phyloP scores from a whole-genome alignment of 1,284 basidiomycete genomes.

The Fomes fomentarius region DNA sequence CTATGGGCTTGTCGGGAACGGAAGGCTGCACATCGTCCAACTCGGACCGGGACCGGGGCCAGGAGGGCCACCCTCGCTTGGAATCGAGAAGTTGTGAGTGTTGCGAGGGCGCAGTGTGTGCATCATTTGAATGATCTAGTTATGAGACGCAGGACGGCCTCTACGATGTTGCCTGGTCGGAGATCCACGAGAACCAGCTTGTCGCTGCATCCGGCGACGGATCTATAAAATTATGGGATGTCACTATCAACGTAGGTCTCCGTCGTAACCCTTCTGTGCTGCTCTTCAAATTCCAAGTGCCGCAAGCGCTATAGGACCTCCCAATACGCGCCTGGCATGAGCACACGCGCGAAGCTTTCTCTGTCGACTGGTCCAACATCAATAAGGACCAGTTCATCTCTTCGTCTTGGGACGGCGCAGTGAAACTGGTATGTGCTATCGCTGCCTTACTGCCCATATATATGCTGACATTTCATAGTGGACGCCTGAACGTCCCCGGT shows the following conservation, averaged over 20 bases:
- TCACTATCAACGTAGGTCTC: slow-evolving; percentile 76
- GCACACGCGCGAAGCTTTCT: slow-evolving; percentile 91
- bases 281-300: slow-evolving; percentile 27
- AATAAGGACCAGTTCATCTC: slow-evolving; percentile 91
- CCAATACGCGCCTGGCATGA: slow-evolving; percentile 95
- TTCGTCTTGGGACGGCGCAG: slow-evolving; percentile 89
- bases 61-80: slow-evolving; percentile 46
- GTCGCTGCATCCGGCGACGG: slow-evolving; percentile 91
- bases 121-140: slow-evolving; percentile 45
- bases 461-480: slow-evolving; percentile 57
- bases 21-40: slow-evolving; percentile 76
- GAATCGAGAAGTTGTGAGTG: slow-evolving; percentile 68
- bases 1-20: slow-evolving; percentile 95
- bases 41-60: slow-evolving; percentile 52
- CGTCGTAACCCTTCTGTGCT: slow-evolving; percentile 15
- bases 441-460: background rate
- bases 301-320: slow-evolving; percentile 64
- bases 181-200: slow-evolving; percentile 93
- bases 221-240: slow-evolving; percentile 90
- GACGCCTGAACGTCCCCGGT: slow-evolving; percentile 81
- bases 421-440: slow-evolving; percentile 75
- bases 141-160: slow-evolving; percentile 95
- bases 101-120: slow-evolving; percentile 12
- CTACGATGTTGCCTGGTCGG: slow-evolving; percentile 92
- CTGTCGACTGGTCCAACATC: slow-evolving; percentile 97